Conservation (phyloP, 2,329 filamentous ascomycete genomes). For the Trichoderma afroharzianum region DNA sequence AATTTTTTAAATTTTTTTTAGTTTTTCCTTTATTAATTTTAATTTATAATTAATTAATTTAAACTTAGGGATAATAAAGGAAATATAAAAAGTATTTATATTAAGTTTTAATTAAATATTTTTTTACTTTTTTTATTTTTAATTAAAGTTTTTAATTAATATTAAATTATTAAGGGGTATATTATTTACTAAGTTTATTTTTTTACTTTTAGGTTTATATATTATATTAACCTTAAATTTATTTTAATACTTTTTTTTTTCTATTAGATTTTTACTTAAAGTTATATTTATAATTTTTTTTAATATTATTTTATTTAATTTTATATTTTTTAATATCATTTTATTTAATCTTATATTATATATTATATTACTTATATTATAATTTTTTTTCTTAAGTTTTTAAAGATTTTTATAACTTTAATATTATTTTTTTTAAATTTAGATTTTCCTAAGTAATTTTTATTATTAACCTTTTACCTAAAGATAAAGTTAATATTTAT, state of each 20-base stretch:
- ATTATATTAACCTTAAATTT: neutral
- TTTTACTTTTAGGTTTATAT: neutral
- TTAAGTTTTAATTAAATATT: neutral
- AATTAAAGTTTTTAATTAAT: neutral
- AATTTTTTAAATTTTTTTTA: neutral
- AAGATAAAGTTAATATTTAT: neutral
- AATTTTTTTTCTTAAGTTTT: neutral
- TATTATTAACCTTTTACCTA: neutral
- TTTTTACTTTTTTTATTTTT: neutral
- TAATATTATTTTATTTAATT: no score
- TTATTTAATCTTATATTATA: neutral
- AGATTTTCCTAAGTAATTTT: no score
- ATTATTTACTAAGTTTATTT: no score
- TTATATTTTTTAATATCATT: neutral
- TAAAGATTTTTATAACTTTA: neutral
- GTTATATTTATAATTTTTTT: neutral
- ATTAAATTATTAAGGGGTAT: neutral
- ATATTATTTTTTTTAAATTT: no score
- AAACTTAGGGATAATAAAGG: neutral
- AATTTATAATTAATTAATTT: neutral
- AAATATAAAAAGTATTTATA: neutral
- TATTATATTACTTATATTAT: neutral
- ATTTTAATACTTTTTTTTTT: neutral
- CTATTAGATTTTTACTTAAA: neutral
- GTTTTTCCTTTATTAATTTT: neutral